Percentiles rank a stretch among this genome's conserved stretches.
Evolutionary conservation across 2,329 filamentous ascomycete genomes (phyloP).

Genomic region (Microdochium bolleyi): DNA sequence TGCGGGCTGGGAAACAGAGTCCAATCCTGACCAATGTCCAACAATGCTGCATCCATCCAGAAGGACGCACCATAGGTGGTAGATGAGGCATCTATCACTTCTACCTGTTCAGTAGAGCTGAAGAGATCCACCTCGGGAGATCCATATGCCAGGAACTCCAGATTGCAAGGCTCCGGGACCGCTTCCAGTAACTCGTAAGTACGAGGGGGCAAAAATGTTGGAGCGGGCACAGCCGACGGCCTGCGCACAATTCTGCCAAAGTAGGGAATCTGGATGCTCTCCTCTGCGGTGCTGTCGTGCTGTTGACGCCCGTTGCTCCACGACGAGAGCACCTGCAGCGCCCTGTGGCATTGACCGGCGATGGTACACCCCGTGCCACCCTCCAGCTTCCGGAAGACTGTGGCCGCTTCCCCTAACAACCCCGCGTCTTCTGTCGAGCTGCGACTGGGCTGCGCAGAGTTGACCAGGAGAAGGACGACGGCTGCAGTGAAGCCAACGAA

Average conservation of each 20-base stretch:
- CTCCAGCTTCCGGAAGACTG: conserved; percentile 4
- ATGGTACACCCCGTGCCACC: conserved; percentile 4
- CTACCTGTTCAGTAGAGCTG: background rate
- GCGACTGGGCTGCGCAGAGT: background rate
- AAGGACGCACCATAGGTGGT: background rate
- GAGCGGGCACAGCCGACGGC: background rate
- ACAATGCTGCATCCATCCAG: background rate
- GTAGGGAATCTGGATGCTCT: conserved; percentile 4
- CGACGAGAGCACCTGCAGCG: conserved; percentile 4
- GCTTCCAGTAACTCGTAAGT: background rate
- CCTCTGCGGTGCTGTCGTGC: background rate
- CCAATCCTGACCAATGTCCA: background rate
- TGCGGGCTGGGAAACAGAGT: background rate
- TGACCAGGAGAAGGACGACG: conserved; percentile 30
- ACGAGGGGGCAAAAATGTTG: background rate
- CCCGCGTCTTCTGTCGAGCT: conserved; percentile 1
- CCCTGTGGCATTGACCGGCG: conserved; percentile 9
- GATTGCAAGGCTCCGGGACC: background rate
- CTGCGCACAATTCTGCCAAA: conserved; percentile 6
- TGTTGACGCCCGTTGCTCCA: background rate
- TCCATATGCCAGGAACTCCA: background rate
- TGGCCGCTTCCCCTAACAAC: conserved; percentile 3
- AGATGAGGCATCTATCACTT: background rate
- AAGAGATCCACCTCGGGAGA: background rate
- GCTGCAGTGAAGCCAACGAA: conserved; percentile 36